Evolutionary conservation across 2,329 filamentous ascomycete species (phyloP), one percentile per base, ranked within the genome.

Genomic region (Sporothrix globosa): DNA sequence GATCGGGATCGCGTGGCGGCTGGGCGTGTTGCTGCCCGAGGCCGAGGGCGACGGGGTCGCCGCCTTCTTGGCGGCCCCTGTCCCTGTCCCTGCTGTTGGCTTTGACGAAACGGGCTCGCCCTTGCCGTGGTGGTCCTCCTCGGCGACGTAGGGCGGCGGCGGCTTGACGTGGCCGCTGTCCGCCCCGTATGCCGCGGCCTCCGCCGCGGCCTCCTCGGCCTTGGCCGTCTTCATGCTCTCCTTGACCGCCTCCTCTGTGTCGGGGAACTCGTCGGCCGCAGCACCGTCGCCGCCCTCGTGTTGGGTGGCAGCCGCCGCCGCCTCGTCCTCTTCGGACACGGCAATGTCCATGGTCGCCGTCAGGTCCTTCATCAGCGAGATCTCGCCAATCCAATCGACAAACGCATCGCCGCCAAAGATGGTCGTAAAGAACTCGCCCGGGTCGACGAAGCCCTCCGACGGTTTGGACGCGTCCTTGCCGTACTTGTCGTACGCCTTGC

Each of bases 291-390:
- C 69, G 46, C 82, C 82, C 60, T 87, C 89, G 72, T 90, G 50
- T 58, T 86, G 85, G 2, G 54, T 69, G 0, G 80, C 79, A 14
- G 80, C 81, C 60, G 54, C 71, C 58, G 69, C 71, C 6, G 58
- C 71, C 17, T 69, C 71, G n/a, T 83, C 82, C 60, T 87, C 88
- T 72, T 90, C 89, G 70, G 92, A 86, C 89, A 93, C 95, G 24
- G 93, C 94, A 75, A 99, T 98, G 77, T 99, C 96, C 95, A 99
- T 98, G 58, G 94, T 97, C 77, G 93, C 93, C 21, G 95, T 98
- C 69, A 99, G 86, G 78, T 99, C 96, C 83, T 97, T 98, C 92
- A 99, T 97, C 71, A 99, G 88, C 67, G 92, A 96, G 76, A 99
- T 97, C 85, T 99, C 96, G 75, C 96, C 96, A 77, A 99, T 98